These are phyloP conservation scores for Starmerella asiatica DNA, from an alignment of 805 yeast genomes.

Conservation along the genomic window DNA sequence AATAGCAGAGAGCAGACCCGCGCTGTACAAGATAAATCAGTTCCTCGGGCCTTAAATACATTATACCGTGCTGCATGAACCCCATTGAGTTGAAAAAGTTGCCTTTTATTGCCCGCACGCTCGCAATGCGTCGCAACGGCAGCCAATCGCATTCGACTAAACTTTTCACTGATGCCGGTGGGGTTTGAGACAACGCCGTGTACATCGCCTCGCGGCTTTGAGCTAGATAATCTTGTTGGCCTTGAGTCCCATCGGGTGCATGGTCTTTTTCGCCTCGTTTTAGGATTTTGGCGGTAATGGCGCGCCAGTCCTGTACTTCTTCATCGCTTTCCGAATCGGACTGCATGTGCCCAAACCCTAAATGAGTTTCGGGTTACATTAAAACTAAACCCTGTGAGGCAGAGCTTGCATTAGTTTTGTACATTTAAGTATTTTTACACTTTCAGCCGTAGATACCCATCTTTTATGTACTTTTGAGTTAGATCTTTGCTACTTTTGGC, in stretches of 20 bases:
- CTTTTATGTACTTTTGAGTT: no score
- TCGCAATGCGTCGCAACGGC: slow-evolving; percentile 26
- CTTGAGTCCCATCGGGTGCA: slow-evolving; percentile 61
- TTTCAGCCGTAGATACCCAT: no score
- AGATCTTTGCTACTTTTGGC: no score
- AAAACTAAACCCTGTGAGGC: no score
- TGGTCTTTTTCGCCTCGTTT: slow-evolving; percentile 76
- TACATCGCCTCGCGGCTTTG: slow-evolving; percentile 60
- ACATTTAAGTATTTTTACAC: no score
- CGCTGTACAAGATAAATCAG: slow-evolving; percentile 67
- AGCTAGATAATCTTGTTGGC: slow-evolving; percentile 37
- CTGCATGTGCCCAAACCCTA: not conserved
- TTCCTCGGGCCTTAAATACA: slow-evolving; percentile 53
- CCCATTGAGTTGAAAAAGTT: slow-evolving; percentile 67
- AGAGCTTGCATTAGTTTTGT: no score
- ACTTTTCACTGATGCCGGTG: slow-evolving; percentile 33
- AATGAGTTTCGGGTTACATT: no score
- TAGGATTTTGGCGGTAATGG: slow-evolving; percentile 20
- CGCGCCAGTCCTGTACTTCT: slow-evolving; percentile 32
- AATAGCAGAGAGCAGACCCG: slow-evolving; percentile 44
- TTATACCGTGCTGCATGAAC: slow-evolving; percentile 35
- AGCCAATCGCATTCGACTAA: slow-evolving; percentile 40
- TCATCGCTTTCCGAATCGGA: slow-evolving; percentile 24
- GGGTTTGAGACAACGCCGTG: slow-evolving; percentile 37
- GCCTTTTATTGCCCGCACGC: slow-evolving; percentile 47